Evolutionary conservation across 495 filamentous ascomycete genomes (phyloP).

Genomic region (Evansstolkia leycettana): DNA sequence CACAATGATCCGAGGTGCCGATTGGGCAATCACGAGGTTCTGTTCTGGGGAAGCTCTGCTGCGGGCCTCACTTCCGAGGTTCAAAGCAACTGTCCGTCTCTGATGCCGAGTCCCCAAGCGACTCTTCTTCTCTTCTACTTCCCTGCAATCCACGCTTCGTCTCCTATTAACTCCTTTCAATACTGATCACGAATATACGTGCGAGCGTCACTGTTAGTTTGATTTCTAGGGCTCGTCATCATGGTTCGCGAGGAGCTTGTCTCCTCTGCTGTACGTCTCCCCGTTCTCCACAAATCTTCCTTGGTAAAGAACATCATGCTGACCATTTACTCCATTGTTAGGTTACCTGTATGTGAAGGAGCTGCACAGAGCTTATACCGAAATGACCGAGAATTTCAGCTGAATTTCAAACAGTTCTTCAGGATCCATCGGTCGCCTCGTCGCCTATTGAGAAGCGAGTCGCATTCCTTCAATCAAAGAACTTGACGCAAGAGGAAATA

Average conservation of each 20-base stretch:
- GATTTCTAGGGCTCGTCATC: constrained; percentile 12
- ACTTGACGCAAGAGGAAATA: constrained; percentile 91
- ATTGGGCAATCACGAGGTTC: constrained; percentile 25
- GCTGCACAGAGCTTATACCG: background rate
- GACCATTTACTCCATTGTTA: constrained; percentile 10
- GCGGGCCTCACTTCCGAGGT: constrained; percentile 28
- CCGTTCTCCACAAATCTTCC: background rate
- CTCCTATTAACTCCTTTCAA: background rate
- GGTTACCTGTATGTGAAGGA: constrained; percentile 27
- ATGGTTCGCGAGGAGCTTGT: constrained; percentile 84
- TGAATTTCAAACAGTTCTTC: constrained; percentile 51
- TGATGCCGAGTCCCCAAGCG: background rate
- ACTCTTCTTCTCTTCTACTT: constrained; percentile 4
- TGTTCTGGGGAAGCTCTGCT: constrained; percentile 29
- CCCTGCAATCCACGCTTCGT: constrained; percentile 2
- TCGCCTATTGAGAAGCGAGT: constrained; percentile 87
- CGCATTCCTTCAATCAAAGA: constrained; percentile 91
- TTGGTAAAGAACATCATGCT: background rate
- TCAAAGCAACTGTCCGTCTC: constrained; percentile 5
- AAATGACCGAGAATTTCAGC: constrained; percentile 1
- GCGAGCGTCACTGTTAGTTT: too few relatives aligned
- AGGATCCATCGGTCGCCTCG: constrained; percentile 80
- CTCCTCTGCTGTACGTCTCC: constrained; percentile 56
- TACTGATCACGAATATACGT: too few relatives aligned
- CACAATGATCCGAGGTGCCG: constrained; percentile 6